phyloP scores from a whole-genome alignment of 2,329 filamentous ascomycete species.

The Rhinocladiella mackenziei region DNA sequence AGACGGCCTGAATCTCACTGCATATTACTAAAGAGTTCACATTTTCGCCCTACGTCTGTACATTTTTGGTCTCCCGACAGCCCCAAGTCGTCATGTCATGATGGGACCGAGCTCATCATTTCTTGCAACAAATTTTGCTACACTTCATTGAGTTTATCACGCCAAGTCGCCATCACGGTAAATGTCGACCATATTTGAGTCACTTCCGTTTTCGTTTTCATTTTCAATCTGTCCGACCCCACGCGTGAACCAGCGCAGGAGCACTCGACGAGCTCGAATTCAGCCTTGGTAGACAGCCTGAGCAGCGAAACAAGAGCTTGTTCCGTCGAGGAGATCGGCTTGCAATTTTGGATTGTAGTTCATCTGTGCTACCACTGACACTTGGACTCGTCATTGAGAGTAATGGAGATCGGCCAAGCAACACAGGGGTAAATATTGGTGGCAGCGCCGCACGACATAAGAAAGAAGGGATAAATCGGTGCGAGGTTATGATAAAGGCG shows the following conservation, averaged over 20 bases:
- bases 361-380: constrained; percentile 77
- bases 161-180: background rate
- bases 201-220: background rate
- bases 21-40: too few relatives aligned
- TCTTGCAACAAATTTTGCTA: too few relatives aligned
- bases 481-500: background rate
- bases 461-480: constrained; percentile 13
- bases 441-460: constrained; percentile 67
- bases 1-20: too few relatives aligned
- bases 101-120: background rate
- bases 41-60: too few relatives aligned
- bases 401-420: constrained; percentile 61
- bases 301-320: constrained; percentile 23
- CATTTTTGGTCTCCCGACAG: too few relatives aligned
- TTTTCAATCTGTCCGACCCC: constrained; percentile 52
- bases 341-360: constrained; percentile 72
- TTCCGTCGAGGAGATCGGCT: constrained; percentile 43
- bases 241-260: constrained; percentile 34
- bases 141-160: too few relatives aligned
- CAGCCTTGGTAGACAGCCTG: constrained; percentile 9
- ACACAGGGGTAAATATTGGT: constrained; percentile 68
- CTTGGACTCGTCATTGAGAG: constrained; percentile 54
- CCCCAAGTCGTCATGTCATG: too few relatives aligned
- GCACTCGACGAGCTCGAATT: constrained; percentile 33
- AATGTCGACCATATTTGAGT: background rate